Conservation (phyloP, 257 asterid genomes). For the Galeopsis tetrahit region DNA sequence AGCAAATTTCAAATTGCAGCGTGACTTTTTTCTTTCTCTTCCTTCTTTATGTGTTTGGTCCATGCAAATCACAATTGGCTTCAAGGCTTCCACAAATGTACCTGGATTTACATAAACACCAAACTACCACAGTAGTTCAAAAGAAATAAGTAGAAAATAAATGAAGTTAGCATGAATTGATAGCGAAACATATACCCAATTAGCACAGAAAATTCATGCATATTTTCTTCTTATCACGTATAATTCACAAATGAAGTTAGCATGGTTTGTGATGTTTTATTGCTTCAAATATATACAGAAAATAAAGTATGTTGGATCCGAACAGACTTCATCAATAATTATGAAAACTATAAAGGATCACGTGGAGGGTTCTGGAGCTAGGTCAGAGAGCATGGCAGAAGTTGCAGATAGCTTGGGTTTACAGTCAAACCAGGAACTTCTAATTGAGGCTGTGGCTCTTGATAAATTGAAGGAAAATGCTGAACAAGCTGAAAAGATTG, state of each 20-base stretch:
- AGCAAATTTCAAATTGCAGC: background rate
- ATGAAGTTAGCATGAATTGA: background rate
- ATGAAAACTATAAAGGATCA: constrained; percentile 63
- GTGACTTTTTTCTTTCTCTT: background rate
- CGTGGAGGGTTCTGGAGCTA: constrained; percentile 67
- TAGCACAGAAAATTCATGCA: background rate
- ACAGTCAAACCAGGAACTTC: constrained; percentile 77
- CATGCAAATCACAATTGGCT: background rate
- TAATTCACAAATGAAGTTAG: constrained; percentile 24
- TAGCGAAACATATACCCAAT: background rate
- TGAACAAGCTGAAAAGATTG: constrained; percentile 69
- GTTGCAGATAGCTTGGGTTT: constrained; percentile 68
- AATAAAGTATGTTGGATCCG: constrained; percentile 59
- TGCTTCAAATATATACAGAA: constrained; percentile 61
- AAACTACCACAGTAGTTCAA: background rate
- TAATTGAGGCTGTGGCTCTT: constrained; percentile 86
- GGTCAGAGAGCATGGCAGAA: constrained; percentile 62
- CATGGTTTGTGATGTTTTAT: constrained; percentile 32
- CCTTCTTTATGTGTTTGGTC: background rate
- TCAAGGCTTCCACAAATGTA: background rate
- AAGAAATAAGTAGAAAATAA: background rate
- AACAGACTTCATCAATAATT: constrained; percentile 55
- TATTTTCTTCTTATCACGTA: background rate
- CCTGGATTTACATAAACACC: background rate
- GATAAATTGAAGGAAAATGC: constrained; percentile 87